Percentiles rank a stretch among this genome's conserved stretches.
Evolutionary conservation across 768 basidiomycete genomes (phyloP).

Genomic region (Boletus speciosus): DNA sequence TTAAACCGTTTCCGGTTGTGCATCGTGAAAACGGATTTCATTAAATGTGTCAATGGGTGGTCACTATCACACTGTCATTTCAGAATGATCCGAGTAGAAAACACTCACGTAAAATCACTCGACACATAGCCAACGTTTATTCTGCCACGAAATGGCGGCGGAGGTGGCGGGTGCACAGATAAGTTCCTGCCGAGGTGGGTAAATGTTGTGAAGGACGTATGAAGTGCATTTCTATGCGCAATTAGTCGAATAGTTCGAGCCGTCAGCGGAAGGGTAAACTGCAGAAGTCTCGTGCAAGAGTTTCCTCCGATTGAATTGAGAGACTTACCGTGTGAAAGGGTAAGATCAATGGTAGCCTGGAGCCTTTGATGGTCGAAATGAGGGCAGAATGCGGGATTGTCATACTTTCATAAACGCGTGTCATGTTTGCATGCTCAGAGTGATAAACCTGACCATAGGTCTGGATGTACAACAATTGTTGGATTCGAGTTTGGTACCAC

Average conservation of each 20-base stretch:
- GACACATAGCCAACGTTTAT: slow-evolving; percentile 50
- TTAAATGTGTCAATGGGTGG: slow-evolving; percentile 50
- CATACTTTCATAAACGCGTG: slow-evolving; percentile 6
- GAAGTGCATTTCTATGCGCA: slow-evolving; percentile 45
- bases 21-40: slow-evolving; percentile 47
- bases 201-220: slow-evolving; percentile 42
- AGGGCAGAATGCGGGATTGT: slow-evolving; percentile 19
- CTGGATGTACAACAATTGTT: slow-evolving; percentile 42
- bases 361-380: slow-evolving; percentile 25
- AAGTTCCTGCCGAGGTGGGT: slow-evolving; percentile 28
- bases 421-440: slow-evolving; percentile 10
- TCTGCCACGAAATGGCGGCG: slow-evolving; percentile 37
- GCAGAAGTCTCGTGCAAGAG: neutral
- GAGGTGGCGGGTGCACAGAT: slow-evolving; percentile 39
- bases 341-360: slow-evolving; percentile 39
- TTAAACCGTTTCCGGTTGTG: slow-evolving; percentile 40
- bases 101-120: slow-evolving; percentile 42
- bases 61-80: slow-evolving; percentile 31
- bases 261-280: slow-evolving; percentile 47
- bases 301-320: neutral
- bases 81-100: neutral
- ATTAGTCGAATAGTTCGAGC: slow-evolving; percentile 42
- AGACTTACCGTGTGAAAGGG: slow-evolving; percentile 47
- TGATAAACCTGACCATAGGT: slow-evolving; percentile 31
- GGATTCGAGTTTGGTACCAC: slow-evolving; percentile 40